These are phyloP conservation scores for Fusarium hostae DNA, from an alignment of 2,329 filamentous ascomycete genomes.

Conservation along the genomic window DNA sequence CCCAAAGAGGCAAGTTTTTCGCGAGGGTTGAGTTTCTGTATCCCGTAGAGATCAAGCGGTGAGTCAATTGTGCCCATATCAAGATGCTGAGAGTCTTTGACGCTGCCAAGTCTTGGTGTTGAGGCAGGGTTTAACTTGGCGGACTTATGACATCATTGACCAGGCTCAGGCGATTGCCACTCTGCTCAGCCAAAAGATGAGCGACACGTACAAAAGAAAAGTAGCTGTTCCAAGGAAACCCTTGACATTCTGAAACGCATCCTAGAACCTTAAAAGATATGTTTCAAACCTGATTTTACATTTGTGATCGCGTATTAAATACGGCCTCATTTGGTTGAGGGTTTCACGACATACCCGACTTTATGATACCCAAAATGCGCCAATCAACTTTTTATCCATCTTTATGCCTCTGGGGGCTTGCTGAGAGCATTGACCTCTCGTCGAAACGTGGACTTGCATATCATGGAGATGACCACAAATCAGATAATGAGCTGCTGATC, in stretches of 20 bases:
- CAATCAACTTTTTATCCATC: constrained; percentile 1
- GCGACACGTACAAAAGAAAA: constrained; percentile 14
- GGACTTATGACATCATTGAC: constrained; percentile 23
- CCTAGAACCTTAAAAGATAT: neutral
- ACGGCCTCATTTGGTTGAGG: neutral
- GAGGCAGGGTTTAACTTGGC: constrained; percentile 19
- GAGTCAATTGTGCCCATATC: neutral
- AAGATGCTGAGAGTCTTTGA: neutral
- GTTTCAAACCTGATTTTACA: constrained; percentile 24
- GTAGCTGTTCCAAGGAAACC: constrained; percentile 20
- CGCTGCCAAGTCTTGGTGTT: constrained; percentile 27
- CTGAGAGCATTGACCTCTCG: constrained; percentile 16
- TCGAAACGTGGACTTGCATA: constrained; percentile 43
- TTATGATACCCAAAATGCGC: constrained; percentile 10
- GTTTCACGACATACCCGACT: neutral
- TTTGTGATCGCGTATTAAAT: neutral
- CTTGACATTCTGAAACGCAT: constrained; percentile 27
- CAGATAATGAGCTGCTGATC: constrained; percentile 50
- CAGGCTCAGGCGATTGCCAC: constrained; percentile 20
- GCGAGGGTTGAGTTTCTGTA: neutral
- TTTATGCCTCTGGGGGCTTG: neutral
- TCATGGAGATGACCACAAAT: constrained; percentile 40
- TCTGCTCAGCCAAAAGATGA: constrained; percentile 4
- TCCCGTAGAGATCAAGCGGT: neutral
- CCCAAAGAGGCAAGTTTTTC: neutral